A percentile compares a stretch with the other conserved stretches of the same genome.
phyloP scores from a whole-genome alignment of 768 basidiomycete species.

The Boletus tomentosulus region DNA sequence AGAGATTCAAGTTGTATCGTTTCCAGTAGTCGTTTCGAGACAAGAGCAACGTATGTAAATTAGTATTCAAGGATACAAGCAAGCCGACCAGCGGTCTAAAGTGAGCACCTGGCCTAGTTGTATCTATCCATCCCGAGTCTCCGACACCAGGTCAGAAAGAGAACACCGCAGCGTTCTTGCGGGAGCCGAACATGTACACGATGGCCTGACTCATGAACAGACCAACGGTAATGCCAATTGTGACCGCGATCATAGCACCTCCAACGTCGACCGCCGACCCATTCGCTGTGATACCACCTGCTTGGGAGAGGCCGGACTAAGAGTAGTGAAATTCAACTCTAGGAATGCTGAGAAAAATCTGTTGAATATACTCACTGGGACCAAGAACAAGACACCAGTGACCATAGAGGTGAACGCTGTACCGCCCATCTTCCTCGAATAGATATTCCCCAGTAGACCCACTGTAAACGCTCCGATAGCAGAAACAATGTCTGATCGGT shows the following conservation, averaged over 20 bases:
- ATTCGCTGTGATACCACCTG: slow-evolving; percentile 78
- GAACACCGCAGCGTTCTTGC: slow-evolving; percentile 83
- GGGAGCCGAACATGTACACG: slow-evolving; percentile 80
- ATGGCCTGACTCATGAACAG: slow-evolving; percentile 85
- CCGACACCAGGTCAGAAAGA: slow-evolving; percentile 50
- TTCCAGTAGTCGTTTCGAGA: no score
- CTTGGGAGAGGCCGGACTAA: slow-evolving; percentile 81
- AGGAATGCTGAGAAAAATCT: not conserved
- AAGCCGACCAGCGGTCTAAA: slow-evolving; percentile 6
- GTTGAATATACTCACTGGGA: slow-evolving; percentile 56
- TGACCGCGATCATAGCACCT: slow-evolving; percentile 84
- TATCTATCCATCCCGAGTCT: not conserved
- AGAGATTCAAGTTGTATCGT: slow-evolving; percentile 6
- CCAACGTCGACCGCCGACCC: slow-evolving; percentile 83
- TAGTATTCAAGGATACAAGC: not conserved
- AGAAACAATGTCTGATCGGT: slow-evolving; percentile 78
- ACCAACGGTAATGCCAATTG: slow-evolving; percentile 87
- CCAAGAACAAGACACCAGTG: slow-evolving; percentile 81
- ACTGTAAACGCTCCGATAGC: slow-evolving; percentile 84
- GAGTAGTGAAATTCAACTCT: not conserved
- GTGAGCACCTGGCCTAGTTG: not conserved
- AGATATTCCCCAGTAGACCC: slow-evolving; percentile 73
- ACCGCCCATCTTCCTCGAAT: slow-evolving; percentile 77
- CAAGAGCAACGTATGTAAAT: not conserved
- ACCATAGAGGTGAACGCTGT: slow-evolving; percentile 92